Evolutionary conservation across 2,329 filamentous ascomycete species (phyloP).

Genomic region (Ophiostoma fasciatum): DNA sequence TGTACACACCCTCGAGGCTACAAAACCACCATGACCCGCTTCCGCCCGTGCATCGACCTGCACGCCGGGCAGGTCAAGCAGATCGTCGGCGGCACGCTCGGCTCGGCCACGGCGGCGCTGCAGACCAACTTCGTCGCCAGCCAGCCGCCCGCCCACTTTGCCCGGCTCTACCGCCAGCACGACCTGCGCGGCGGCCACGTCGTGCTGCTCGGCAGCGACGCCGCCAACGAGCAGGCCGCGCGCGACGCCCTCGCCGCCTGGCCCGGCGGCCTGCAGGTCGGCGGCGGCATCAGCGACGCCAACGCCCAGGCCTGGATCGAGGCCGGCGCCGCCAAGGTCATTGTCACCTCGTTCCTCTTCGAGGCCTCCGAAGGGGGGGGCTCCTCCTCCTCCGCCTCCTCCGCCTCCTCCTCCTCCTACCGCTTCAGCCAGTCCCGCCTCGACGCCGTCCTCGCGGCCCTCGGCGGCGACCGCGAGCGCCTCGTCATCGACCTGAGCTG

Average conservation of each 20-base stretch:
- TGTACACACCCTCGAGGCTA: too few relatives aligned
- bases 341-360: slow-evolving; percentile 93
- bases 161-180: slow-evolving; percentile 64
- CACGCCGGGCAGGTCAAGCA: slow-evolving; percentile 98
- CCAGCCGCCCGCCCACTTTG: slow-evolving; percentile 68
- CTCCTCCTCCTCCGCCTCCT: too few relatives aligned
- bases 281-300: slow-evolving; percentile 77
- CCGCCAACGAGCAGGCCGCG: slow-evolving; percentile 70
- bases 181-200: slow-evolving; percentile 71
- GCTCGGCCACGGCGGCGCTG: slow-evolving; percentile 47
- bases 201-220: slow-evolving; percentile 68
- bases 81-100: slow-evolving; percentile 89
- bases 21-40: slow-evolving; percentile 65
- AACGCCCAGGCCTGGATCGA: slow-evolving; percentile 83
- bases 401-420: neutral
- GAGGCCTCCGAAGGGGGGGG: slow-evolving; percentile 36
- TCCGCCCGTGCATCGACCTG: slow-evolving; percentile 91
- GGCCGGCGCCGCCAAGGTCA: slow-evolving; percentile 82
- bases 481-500: slow-evolving; percentile 95
- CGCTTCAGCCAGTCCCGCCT: slow-evolving; percentile 67
- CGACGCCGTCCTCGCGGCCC: slow-evolving; percentile 53
- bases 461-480: slow-evolving; percentile 61
- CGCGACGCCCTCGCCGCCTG: slow-evolving; percentile 63
- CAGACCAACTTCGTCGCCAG: slow-evolving; percentile 89
- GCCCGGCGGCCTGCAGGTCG: slow-evolving; percentile 72